Base-by-base conservation (phyloP, 2,329 filamentous ascomycete species). In the Chaetomium olivaceum region DNA sequence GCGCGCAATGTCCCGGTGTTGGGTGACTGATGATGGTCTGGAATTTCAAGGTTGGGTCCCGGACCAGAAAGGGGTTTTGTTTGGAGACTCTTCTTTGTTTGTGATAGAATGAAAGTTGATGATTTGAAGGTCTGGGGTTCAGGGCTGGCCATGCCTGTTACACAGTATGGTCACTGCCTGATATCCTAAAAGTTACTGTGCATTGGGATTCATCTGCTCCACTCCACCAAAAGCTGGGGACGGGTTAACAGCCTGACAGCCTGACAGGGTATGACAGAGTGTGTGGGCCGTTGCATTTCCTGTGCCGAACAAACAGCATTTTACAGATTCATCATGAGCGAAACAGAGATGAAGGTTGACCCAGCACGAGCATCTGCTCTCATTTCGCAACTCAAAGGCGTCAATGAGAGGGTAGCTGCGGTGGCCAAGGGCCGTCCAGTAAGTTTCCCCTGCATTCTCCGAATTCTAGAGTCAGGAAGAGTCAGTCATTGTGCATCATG, bases 351-450 rank as follows among this genome's bases (percentile, higher is more conserved):
- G 86, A 86, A 85, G 72, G 79, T 90, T 69, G 82, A 89, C 70
- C 81, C 86, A 0, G 75, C 82, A 61, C 85, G 90, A 76, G 87
- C 89, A 54, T 82, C 85, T 66, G 80, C 82, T 63, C 86, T 92
- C 65, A 76, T 86, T 68, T 82, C 86, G 31, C 89, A 91, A 74
- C 80, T 92, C 67, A 78, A 82, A 70, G 77, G 81, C 52, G 87
- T 92, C 62, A 83, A 82, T 58, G 80, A 85, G 57, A 85, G 87
- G 52, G 80, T 92, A 67, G 75, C 81, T 36, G 78, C 83, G 48
- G 83, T 82, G 54, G 81, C 84, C 23, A 79, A 80, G 23, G 83
- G 83, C 64, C 80, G 84, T 68, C 80, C 83, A 72, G 86, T 88
- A 78, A 76, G 84, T 78, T 25, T 36, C 25, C 3, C n/a, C 12